Conservation (phyloP, 148 eudicot genomes). For the Polygonum maritimum region DNA sequence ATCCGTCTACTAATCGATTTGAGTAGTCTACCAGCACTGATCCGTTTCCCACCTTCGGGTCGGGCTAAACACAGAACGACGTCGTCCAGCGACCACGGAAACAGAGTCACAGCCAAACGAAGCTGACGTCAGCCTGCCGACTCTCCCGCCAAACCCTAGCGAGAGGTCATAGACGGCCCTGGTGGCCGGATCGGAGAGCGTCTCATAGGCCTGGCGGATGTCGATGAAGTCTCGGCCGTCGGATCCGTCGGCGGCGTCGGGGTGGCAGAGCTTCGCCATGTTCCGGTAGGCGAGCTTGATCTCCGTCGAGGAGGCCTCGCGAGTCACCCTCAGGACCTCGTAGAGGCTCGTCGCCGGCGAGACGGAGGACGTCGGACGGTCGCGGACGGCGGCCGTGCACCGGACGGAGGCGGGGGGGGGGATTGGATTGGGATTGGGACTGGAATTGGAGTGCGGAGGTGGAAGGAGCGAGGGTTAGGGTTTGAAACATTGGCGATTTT, state of each 20-base stretch:
- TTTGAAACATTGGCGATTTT: neutral
- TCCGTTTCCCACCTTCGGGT: slow-evolving; percentile 7
- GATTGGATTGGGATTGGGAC: neutral
- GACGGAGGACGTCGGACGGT: neutral
- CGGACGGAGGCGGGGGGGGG: neutral
- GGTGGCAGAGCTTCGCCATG: slow-evolving; percentile 55
- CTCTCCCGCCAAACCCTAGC: neutral
- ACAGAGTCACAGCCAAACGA: neutral
- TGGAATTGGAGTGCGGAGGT: neutral
- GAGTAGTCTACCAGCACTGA: neutral
- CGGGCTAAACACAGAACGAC: neutral
- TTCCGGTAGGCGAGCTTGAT: slow-evolving; percentile 58
- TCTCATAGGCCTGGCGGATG: slow-evolving; percentile 58
- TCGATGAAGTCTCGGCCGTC: slow-evolving; percentile 44
- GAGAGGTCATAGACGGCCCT: neutral
- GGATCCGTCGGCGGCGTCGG: slow-evolving; percentile 28
- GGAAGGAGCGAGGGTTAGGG: slow-evolving; percentile 3
- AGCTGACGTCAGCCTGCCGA: slow-evolving; percentile 15
- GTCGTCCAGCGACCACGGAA: neutral
- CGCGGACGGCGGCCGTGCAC: slow-evolving; percentile 1
- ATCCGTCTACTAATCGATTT: neutral
- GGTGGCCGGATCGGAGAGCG: slow-evolving; percentile 53
- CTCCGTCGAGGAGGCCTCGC: slow-evolving; percentile 41
- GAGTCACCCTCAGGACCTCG: neutral
- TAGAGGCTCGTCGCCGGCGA: neutral